Evolutionary conservation across 2,329 filamentous ascomycete species (phyloP).

Genomic region (Colletotrichum musicola): DNA sequence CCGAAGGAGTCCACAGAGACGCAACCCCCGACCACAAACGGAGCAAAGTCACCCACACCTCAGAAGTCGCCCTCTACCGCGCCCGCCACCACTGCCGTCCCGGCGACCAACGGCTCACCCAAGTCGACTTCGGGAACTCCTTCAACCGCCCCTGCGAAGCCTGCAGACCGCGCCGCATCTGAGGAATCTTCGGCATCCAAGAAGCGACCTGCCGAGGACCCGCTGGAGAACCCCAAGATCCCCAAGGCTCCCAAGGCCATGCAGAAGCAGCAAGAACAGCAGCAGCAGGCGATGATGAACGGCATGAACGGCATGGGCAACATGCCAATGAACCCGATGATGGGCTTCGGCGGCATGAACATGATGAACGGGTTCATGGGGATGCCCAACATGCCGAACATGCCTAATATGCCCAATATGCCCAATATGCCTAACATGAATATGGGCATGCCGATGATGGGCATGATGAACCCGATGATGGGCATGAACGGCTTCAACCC

Average conservation of each 20-base stretch:
- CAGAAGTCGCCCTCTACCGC: conserved; percentile 47
- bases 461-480: conserved; percentile 47
- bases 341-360: conserved; percentile 39
- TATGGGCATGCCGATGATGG: conserved; percentile 49
- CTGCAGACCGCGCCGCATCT: conserved; percentile 38
- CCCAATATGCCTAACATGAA: conserved; percentile 49
- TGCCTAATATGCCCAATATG: conserved; percentile 47
- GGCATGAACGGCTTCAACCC: conserved; percentile 39
- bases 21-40: conserved; percentile 31
- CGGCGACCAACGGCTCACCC: conserved; percentile 42
- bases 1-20: conserved; percentile 43
- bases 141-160: conserved; percentile 43
- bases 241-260: conserved; percentile 76
- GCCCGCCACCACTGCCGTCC: conserved; percentile 26
- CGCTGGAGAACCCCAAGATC: conserved; percentile 72
- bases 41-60: conserved; percentile 45
- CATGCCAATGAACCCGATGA: conserved; percentile 49
- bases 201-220: conserved; percentile 86
- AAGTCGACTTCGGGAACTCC: conserved; percentile 46
- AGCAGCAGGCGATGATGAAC: conserved; percentile 63
- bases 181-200: conserved; percentile 62
- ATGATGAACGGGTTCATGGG: conserved; percentile 44
- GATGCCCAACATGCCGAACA: conserved; percentile 53
- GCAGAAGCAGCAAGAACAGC: conserved; percentile 66
- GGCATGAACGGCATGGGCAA: conserved; percentile 56